A percentile compares a stretch with the other conserved stretches of the same genome.
Conservation (phyloP, 2,329 filamentous ascomycete genomes). For the Ophiostoma sp. region DNA sequence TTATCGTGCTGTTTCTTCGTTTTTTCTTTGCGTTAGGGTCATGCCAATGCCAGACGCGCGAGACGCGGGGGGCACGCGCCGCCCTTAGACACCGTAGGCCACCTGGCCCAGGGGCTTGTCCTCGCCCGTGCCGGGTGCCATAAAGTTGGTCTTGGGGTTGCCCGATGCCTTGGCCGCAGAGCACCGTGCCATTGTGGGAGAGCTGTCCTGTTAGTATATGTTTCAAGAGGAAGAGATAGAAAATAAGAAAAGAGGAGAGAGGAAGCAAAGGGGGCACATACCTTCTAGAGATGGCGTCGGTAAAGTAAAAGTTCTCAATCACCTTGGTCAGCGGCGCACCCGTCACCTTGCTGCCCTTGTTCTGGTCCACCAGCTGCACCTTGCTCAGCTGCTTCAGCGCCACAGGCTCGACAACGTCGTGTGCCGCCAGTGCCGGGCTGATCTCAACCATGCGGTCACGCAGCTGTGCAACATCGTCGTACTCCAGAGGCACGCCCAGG, state of each 20-base stretch:
- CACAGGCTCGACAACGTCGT: constrained; percentile 84
- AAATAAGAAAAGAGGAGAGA: constrained; percentile 19
- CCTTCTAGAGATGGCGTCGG: constrained; percentile 87
- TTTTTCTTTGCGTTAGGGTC: too few species aligned
- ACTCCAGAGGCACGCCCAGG: constrained; percentile 77
- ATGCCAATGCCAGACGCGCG: too few species aligned
- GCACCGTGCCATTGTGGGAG: constrained; percentile 96
- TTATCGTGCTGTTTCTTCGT: neutral
- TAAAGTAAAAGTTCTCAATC: constrained; percentile 97
- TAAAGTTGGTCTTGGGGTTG: constrained; percentile 72
- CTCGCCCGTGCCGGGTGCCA: constrained; percentile 64
- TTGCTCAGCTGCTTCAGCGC: constrained; percentile 73
- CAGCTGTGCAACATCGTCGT: constrained; percentile 84
- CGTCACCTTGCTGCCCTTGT: constrained; percentile 75
- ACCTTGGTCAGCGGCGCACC: constrained; percentile 73
- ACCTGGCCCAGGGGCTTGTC: constrained; percentile 57
- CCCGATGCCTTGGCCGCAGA: constrained; percentile 83
- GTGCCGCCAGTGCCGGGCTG: constrained; percentile 79
- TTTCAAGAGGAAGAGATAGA: constrained; percentile 11
- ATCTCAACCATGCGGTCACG: constrained; percentile 94
- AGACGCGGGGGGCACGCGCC: neutral
- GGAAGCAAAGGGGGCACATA: constrained; percentile 48
- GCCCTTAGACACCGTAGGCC: constrained; percentile 49
- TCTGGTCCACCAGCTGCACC: constrained; percentile 92
- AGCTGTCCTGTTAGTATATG: constrained; percentile 48